Conservation (phyloP, 495 filamentous ascomycete genomes). For the Poronia punctata region DNA sequence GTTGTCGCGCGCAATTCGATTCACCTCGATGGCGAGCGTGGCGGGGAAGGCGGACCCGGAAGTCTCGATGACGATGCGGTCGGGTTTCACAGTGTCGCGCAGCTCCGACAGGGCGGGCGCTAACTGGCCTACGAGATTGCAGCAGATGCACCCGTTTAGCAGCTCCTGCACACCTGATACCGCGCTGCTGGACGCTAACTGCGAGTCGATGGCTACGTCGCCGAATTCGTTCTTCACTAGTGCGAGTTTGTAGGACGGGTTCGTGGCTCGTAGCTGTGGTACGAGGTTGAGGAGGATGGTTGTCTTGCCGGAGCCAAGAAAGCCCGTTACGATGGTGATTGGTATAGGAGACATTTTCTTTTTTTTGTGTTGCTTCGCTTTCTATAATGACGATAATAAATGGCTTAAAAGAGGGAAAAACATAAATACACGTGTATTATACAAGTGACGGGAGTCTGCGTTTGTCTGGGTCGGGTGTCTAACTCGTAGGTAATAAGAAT, state of each 20-base stretch:
- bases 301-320: conserved; percentile 90
- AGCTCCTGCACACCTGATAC: conserved; percentile 89
- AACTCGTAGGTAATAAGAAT: no score
- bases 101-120: conserved; percentile 71
- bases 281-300: conserved; percentile 85
- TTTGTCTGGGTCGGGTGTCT: no score
- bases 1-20: conserved; percentile 61
- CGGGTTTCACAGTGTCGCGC: conserved; percentile 49
- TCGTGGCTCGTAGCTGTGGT: conserved; percentile 65
- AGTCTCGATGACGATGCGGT: conserved; percentile 92
- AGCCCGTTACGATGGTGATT: conserved; percentile 91
- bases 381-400: no score
- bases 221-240: conserved; percentile 98
- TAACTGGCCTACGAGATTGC: conserved; percentile 91
- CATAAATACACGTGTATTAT: neutral
- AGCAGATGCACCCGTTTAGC: conserved; percentile 96
- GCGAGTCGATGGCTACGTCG: conserved; percentile 86
- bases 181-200: conserved; percentile 70
- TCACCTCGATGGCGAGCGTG: conserved; percentile 88
- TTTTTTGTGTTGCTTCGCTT: neutral
- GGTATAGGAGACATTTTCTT: conserved; percentile 60
- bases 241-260: conserved; percentile 72
- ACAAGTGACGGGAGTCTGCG: no score
- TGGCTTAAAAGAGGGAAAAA: neutral
- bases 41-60: conserved; percentile 82